Base-by-base conservation (phyloP, 2,329 filamentous ascomycete genomes). In the Bipolaris bicolor region DNA sequence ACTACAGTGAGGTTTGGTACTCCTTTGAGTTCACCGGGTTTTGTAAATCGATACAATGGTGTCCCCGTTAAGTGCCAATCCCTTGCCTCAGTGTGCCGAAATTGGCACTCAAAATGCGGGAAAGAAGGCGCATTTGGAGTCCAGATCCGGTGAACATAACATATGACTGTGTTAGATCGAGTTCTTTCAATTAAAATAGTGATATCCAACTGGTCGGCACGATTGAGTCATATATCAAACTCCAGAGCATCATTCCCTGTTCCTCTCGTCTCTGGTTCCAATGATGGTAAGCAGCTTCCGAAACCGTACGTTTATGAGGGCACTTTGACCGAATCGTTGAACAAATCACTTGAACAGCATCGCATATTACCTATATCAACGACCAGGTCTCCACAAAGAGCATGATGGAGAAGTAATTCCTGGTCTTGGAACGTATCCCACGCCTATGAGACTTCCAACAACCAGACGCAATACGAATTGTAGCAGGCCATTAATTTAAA, bases 191-290 rank as follows among this genome's bases (percentile, higher is more conserved):
- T 61, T 71, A 76, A 50, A 75, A 70, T 33, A 71, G 70, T 24
- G 76, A 76, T 53, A 64, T 77, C 44, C 74, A 68, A 16, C 64
- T 81, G 37, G 59, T 82, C 24, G 74, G 79, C 20, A 74, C 75
- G 7, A 70, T 82, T 20, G 69, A 71, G n/a, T 78, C 80, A 1
- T 82, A 80, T 60, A 66, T 81, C 40, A 66, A 73, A 34, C 82
- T 79, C 79, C 80, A 82, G 61, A 78, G 77, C 7, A 81, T 73
- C 67, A 86, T 86, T 66, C 10, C 75, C 76, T 29, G 70, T 83
- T 64, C 76, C 79, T 49, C 64, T 89, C 1, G 84, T 88, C 0
- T 88, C 86, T 0, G 80, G 88, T 9, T 89, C 86, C 2, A 63
- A 75, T 4, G 85, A 89, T 67, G 72, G 73, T 11, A 63, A 70